Evolutionary conservation across 768 basidiomycete genomes (phyloP), one percentile per base, ranked within the genome.

Genomic region (Suillus subalutaceus): DNA sequence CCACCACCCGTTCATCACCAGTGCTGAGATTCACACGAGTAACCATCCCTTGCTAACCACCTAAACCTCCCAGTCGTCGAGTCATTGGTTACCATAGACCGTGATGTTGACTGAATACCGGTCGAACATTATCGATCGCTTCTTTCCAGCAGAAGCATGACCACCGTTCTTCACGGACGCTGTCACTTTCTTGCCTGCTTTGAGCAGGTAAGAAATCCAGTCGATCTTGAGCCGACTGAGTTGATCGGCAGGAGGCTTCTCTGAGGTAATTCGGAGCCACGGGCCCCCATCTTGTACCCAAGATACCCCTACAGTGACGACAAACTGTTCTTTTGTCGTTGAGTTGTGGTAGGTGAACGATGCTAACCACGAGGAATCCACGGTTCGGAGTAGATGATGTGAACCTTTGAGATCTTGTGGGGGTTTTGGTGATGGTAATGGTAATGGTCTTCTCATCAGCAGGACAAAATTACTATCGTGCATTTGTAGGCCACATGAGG

Each of bases 81-180:
- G 35, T 56, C 55, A 56, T 13, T 37, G 6, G 32, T 20, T 18
- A 40, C 58, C 40, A 30, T 59, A 59, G 26, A 59, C 40, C 26
- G 58, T 41, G 16, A 59, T 59, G 10, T 41, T 59, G 58, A 59
- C 58, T 41, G 58, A 59, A 59, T 59, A 59, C 5, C 58, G 58
- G 20, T 59, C 40, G 18, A 41, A 26, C 26, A 41, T 12, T 12
- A 10, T 26, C 18, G 58, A 59, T n/a, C 58, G 40, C 26, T 38
- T 41, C 58, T 59, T 18, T 41, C 58, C 40, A 26, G 26, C 58
- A 16, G 58, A 59, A 59, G 58, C 58, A 30, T 59, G 23, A 10
- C 58, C 58, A 26, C 58, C 58, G 16, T 41, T 59, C 26, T 41
- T 59, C 40, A 59, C 58, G 26, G 58, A 59, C 16, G 26, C 58